Base-by-base conservation (phyloP, 495 filamentous ascomycete genomes). In the Cladorrhinum samala region DNA sequence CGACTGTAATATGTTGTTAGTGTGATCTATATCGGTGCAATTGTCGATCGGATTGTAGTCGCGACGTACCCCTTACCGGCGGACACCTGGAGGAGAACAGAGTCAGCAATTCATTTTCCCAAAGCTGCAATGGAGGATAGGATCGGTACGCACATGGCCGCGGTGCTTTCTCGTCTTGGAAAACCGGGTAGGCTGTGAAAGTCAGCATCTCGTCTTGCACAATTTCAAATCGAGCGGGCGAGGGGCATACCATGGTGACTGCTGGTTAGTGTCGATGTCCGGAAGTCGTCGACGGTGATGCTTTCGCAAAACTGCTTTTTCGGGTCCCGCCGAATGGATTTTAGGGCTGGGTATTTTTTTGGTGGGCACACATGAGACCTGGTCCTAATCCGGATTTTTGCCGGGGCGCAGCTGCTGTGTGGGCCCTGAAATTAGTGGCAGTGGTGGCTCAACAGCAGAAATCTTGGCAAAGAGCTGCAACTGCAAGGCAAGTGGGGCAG, bases 141-240 rank as follows among this genome's bases (percentile, higher is more conserved):
- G 39, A 9, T 48, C 42, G 46, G 46, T n/a, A 49, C 65, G 20
- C 66, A 68, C 65, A 64, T 68, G 65, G 62, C 65, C 65, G 65
- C 65, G 65, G 63, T 68, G 65, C 65, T 68, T 68, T 58, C 65
- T 66, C 58, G 65, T 68, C 65, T 68, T 68, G 50, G 65, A 68
- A 56, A 68, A 68, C 50, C 65, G 58, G 55, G 65, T 68, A 68
- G 65, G 64, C 64, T 67, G 53, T 37, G 42, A 55, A 17, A 43
- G 60, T 67, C 52, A 67, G 64, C 55, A 65, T 59, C 38, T 39
- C 24, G 19, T 20, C 30, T 36, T 49, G n/a, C 39, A 19, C 21
- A 21, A n/a, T 6, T 33, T 33, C 27, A 33, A 11, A 20, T 9
- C 36, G 36, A 21, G n/a, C 19, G 50, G 37, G 39, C 40, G 44